Percentiles rank a stretch among this genome's conserved stretches.
Evolutionary conservation across 2,329 filamentous ascomycete species (phyloP).

Genomic region (Fusarium drepaniforme): DNA sequence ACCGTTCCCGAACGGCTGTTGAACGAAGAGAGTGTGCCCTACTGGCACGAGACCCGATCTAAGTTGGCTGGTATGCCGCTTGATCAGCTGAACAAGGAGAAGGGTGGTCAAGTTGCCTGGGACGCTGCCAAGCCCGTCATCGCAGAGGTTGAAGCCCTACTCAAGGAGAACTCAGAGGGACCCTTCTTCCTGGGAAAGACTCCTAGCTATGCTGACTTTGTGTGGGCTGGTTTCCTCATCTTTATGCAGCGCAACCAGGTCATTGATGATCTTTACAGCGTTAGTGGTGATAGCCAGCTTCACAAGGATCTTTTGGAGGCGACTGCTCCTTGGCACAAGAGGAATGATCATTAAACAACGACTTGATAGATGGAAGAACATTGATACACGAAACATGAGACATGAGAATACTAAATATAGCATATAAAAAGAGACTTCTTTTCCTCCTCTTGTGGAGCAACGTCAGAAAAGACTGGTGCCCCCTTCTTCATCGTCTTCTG

Average conservation of each 20-base stretch:
- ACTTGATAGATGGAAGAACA: background rate
- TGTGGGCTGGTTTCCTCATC: conserved; percentile 63
- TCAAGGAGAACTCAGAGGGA: conserved; percentile 68
- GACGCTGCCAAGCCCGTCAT: conserved; percentile 53
- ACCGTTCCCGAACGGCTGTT: conserved; percentile 65
- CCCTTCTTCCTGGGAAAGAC: conserved; percentile 71
- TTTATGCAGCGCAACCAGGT: conserved; percentile 53
- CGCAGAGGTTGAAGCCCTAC: conserved; percentile 54
- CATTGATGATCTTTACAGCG: conserved; percentile 51
- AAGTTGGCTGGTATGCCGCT: conserved; percentile 64
- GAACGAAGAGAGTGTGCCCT: conserved; percentile 61
- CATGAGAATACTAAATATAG: background rate
- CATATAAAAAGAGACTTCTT: background rate
- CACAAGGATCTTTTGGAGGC: conserved; percentile 57
- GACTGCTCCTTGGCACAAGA: conserved; percentile 54
- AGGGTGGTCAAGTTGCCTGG: conserved; percentile 65
- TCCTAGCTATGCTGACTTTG: conserved; percentile 69
- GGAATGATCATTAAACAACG: conserved; percentile 50
- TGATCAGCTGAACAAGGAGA: conserved; percentile 58
- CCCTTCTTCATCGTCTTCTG: conserved; percentile 37
- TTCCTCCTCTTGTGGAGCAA: background rate
- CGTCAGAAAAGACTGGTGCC: conserved; percentile 1
- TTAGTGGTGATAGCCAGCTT: conserved; percentile 51
- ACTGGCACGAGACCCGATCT: conserved; percentile 67
- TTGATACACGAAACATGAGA: background rate